A percentile compares a stretch with the other conserved stretches of the same genome.
Evolutionary conservation across 179 eudicot species (phyloP).

Genomic region (Actinidia arguta): DNA sequence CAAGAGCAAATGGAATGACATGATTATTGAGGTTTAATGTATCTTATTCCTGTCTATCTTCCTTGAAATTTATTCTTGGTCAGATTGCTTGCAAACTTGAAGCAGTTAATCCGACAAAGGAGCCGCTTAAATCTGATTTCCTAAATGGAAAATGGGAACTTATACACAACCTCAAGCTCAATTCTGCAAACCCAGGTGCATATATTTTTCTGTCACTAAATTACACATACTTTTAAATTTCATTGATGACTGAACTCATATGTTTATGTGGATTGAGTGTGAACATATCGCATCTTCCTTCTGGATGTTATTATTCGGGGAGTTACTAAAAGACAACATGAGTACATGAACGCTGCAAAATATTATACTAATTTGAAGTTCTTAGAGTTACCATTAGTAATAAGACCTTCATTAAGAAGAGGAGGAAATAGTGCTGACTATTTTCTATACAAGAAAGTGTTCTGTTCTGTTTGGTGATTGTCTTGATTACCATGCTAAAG

Average conservation of each 20-base stretch:
- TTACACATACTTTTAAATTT: neutral
- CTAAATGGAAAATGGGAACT: slow-evolving; percentile 96
- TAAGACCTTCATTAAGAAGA: neutral
- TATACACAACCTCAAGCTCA: slow-evolving; percentile 85
- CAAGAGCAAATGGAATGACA: neutral
- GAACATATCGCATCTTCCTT: neutral
- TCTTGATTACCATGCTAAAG: no score
- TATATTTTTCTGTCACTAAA: neutral
- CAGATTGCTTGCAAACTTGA: slow-evolving; percentile 22
- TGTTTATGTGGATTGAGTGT: neutral
- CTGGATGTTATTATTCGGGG: neutral
- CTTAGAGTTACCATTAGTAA: neutral
- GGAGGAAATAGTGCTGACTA: neutral
- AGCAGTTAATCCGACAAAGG: slow-evolving; percentile 23
- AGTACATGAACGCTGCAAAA: neutral
- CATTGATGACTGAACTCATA: neutral
- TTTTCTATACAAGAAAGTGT: no score
- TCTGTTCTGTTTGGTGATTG: no score
- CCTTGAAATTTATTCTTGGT: slow-evolving; percentile 2
- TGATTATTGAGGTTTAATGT: slow-evolving; percentile 2
- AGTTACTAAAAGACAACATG: neutral
- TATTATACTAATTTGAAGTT: neutral
- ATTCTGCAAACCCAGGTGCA: slow-evolving; percentile 73
- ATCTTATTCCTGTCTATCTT: neutral
- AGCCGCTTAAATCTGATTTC: slow-evolving; percentile 67